Base-by-base conservation (phyloP, 345 rosid species). In the Garcia nutans region DNA sequence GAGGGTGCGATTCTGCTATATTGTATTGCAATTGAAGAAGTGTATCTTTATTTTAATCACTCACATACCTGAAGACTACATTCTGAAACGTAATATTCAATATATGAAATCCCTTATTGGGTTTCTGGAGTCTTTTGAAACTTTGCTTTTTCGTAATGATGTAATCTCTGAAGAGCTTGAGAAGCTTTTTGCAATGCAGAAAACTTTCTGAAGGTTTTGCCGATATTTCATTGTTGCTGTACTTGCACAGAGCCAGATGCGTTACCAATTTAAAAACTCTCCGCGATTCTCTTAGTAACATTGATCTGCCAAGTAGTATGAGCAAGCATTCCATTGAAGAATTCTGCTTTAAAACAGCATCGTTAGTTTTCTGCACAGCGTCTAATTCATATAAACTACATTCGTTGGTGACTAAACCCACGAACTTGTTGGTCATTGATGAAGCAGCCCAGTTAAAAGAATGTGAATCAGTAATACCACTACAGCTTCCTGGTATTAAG, bases 381-480 rank as follows among this genome's bases (percentile, higher is more conserved):
- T 81, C 84, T 15, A 71, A 76, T 50, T 85, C 89, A 15, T 67
- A 24, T 56, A 84, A 83, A 63, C 81, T 89, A 71, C 65, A 78
- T 56, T 22, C 65, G 1, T 28, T 62, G 11, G 42, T n/a, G 6
- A 72, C 81, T 74, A 37, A 76, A 58, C 87, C 88, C 10, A 69
- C 86, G 49, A 55, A 83, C 19, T 28, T 86, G 41, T 73, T 89
- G 75, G 85, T 89, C 0, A 86, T 89, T 6, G 93, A 89, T 28
- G 93, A 89, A 82, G 93, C 93, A 47, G 89, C 89, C 10, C 93
- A 89, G 68, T 71, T 89, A 31, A 89, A 80, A 71, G 92, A 89
- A 64, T 84, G 88, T 23, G 92, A 89, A 76, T 87, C 85, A 19
- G 75, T 85, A 22, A 87, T 89, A 63, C 86, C 90, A 13, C 78